A percentile compares a stretch with the other conserved stretches of the same genome.
Conservation (phyloP, 441 rosid species). For the Arabidopsis lyrata region DNA sequence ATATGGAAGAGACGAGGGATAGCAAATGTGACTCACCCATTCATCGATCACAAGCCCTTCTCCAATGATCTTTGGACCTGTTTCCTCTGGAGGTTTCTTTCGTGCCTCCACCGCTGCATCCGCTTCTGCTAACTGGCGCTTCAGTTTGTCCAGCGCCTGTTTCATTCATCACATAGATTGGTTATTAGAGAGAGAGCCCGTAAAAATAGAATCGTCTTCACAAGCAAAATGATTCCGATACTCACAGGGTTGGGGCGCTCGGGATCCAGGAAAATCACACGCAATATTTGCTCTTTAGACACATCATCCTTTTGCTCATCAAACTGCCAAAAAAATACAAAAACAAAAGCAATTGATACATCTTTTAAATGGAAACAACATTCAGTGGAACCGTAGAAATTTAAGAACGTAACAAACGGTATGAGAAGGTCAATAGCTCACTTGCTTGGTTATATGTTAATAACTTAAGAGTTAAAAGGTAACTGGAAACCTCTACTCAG, state of each 20-base stretch:
- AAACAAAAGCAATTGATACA: not conserved
- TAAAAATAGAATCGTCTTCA: not conserved
- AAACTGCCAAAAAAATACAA: conserved; percentile 48
- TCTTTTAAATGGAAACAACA: conserved; percentile 9
- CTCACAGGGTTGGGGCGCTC: conserved; percentile 69
- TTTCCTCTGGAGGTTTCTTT: conserved; percentile 51
- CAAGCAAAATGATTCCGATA: not conserved
- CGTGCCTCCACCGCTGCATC: conserved; percentile 52
- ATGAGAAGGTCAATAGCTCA: not conserved
- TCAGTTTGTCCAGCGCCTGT: conserved; percentile 51
- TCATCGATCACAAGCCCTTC: conserved; percentile 88
- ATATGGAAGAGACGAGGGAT: not conserved
- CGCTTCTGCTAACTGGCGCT: conserved; percentile 53
- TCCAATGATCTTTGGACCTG: conserved; percentile 68
- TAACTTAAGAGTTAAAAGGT: not conserved
- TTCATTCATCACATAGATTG: not conserved
- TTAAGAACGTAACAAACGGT: not conserved
- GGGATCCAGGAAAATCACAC: conserved; percentile 67
- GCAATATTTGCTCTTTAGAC: conserved; percentile 64
- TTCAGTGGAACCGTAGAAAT: conserved; percentile 2
- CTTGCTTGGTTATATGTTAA: not conserved
- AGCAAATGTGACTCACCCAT: conserved; percentile 59
- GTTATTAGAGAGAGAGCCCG: not conserved
- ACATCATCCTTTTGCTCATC: conserved; percentile 74
- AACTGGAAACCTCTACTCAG: not conserved